These are phyloP conservation scores for Termitomyces eurrhizus DNA, from an alignment of 768 basidiomycete genomes.

Conservation along the genomic window DNA sequence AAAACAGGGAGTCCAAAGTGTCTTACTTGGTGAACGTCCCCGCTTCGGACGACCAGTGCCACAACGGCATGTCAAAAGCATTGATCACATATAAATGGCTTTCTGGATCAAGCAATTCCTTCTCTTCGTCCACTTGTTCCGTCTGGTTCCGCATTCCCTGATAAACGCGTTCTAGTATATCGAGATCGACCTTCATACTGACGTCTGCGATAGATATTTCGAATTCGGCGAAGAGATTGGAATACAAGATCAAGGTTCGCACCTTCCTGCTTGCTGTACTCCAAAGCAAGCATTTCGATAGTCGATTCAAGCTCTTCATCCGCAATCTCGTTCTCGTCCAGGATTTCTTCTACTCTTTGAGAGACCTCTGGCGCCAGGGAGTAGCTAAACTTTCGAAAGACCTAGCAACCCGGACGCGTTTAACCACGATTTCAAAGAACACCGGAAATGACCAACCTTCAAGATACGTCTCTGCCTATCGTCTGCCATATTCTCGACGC, in stretches of 20 bases:
- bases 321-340: slow-evolving; percentile 66
- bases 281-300: slow-evolving; percentile 76
- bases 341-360: slow-evolving; percentile 64
- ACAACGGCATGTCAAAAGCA: slow-evolving; percentile 94
- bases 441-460: slow-evolving; percentile 29
- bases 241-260: slow-evolving; percentile 10
- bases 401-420: slow-evolving; percentile 36
- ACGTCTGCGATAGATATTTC: slow-evolving; percentile 47
- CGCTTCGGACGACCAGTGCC: slow-evolving; percentile 85
- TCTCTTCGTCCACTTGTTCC: slow-evolving; percentile 42
- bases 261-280: slow-evolving; percentile 91
- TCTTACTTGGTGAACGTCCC: slow-evolving; percentile 85
- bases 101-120: slow-evolving; percentile 72
- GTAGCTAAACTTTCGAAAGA: slow-evolving; percentile 86
- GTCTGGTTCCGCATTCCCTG: slow-evolving; percentile 69
- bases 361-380: slow-evolving; percentile 79
- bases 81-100: slow-evolving; percentile 81
- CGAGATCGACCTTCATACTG: slow-evolving; percentile 74
- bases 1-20: neutral
- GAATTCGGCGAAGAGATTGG: neutral
- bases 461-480: slow-evolving; percentile 45
- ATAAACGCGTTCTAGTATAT: slow-evolving; percentile 68
- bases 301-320: slow-evolving; percentile 70
- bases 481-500: slow-evolving; percentile 34
- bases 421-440: neutral